These are phyloP conservation scores for Fusarium chuoi DNA, from an alignment of 2,329 filamentous ascomycete species.

Conservation along the genomic window DNA sequence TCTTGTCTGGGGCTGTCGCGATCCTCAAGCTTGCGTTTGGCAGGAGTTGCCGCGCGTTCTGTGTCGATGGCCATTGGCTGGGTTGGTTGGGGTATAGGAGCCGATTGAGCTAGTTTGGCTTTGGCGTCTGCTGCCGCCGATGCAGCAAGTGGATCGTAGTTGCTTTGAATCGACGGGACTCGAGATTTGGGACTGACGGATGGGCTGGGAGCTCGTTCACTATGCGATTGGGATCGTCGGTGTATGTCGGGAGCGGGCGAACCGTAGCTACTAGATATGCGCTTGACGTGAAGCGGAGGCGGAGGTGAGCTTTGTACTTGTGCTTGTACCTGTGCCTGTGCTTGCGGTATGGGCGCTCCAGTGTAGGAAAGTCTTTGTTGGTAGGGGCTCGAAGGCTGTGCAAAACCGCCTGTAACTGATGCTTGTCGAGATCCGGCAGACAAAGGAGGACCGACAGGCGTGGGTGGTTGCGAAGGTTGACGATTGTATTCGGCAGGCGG, in stretches of 20 bases:
- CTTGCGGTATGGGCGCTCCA: conserved; percentile 43
- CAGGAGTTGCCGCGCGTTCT: conserved; percentile 50
- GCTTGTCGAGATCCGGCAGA: conserved; percentile 56
- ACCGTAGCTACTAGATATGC: conserved; percentile 59
- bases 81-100: conserved; percentile 40
- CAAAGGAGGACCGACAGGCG: conserved; percentile 63
- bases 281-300: conserved; percentile 51
- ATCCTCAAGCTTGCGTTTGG: conserved; percentile 55
- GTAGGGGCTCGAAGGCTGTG: conserved; percentile 68
- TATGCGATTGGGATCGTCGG: conserved; percentile 63
- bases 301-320: conserved; percentile 50
- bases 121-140: conserved; percentile 46
- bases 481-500: conserved; percentile 56
- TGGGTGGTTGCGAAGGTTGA: conserved; percentile 64
- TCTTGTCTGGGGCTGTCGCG: conserved; percentile 61
- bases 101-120: conserved; percentile 26
- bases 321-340: conserved; percentile 43
- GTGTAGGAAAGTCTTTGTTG: conserved; percentile 58
- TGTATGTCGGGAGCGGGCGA: conserved; percentile 54
- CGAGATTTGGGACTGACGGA: conserved; percentile 84
- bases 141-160: conserved; percentile 47
- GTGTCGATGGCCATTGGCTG: conserved; percentile 46
- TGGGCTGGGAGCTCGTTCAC: conserved; percentile 74
- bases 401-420: conserved; percentile 53
- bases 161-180: conserved; percentile 63